Conservation (phyloP, 129 eudicot genomes). For the Pulicaria dysenterica region DNA sequence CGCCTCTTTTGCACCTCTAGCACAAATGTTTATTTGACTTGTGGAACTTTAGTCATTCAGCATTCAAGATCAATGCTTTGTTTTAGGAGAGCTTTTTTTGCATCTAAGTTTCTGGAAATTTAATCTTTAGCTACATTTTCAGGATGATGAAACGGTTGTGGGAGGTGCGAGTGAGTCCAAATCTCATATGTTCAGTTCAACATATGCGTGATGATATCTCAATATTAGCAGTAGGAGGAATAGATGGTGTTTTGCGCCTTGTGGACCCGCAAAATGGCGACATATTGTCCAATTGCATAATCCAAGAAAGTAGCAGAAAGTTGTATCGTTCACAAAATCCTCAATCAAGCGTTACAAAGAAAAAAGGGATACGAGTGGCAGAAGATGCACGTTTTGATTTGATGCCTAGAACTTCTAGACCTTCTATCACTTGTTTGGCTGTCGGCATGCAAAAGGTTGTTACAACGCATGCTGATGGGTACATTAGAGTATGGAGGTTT, state of each 20-base stretch:
- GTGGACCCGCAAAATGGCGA: constrained; percentile 68
- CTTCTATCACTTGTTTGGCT: constrained; percentile 67
- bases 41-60: no score
- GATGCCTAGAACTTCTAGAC: constrained; percentile 57
- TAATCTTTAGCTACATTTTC: constrained; percentile 2
- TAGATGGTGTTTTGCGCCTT: constrained; percentile 73
- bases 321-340: constrained; percentile 25
- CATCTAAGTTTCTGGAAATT: no score
- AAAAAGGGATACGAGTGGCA: constrained; percentile 52
- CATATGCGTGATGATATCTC: constrained; percentile 61
- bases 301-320: constrained; percentile 40
- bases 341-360: constrained; percentile 40
- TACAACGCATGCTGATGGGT: constrained; percentile 60
- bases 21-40: no score
- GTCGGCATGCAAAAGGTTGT: constrained; percentile 91
- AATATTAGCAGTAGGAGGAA: constrained; percentile 69
- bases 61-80: no score
- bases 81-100: no score
- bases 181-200: constrained; percentile 63
- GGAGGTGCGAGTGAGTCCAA: constrained; percentile 72
- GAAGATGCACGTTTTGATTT: constrained; percentile 61
- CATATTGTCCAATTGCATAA: constrained; percentile 56
- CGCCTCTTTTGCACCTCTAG: neutral
- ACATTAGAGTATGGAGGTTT: constrained; percentile 79
- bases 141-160: constrained; percentile 66